Evolutionary conservation across 768 basidiomycete genomes (phyloP).

Genomic region (Boletus huronensis): DNA sequence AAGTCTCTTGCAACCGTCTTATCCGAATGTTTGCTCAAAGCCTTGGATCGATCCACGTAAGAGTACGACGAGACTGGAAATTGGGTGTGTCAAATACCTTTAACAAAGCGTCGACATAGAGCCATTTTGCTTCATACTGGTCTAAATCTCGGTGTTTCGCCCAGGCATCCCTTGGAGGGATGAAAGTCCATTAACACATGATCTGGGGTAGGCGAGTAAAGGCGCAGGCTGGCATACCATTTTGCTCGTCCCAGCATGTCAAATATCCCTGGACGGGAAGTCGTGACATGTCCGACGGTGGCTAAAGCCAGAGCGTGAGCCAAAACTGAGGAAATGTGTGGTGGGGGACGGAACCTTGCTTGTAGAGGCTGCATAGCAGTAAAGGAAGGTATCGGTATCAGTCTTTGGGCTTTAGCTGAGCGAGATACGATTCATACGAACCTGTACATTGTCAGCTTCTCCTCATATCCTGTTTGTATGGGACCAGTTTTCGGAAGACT

Average conservation of each 20-base stretch:
- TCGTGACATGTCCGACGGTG: slow-evolving; percentile 83
- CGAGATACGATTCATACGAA: slow-evolving; percentile 47
- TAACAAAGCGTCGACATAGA: slow-evolving; percentile 84
- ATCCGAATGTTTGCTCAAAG: slow-evolving; percentile 78
- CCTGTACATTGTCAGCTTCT: slow-evolving; percentile 94
- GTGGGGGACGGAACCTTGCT: slow-evolving; percentile 63
- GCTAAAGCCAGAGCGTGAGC: slow-evolving; percentile 43
- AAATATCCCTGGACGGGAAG: slow-evolving; percentile 78
- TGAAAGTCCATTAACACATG: slow-evolving; percentile 19
- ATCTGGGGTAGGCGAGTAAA: slow-evolving; percentile 7
- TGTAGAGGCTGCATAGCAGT: slow-evolving; percentile 66
- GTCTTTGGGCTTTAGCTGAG: background rate
- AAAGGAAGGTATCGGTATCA: slow-evolving; percentile 10
- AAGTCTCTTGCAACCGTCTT: slow-evolving; percentile 73
- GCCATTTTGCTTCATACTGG: slow-evolving; percentile 76
- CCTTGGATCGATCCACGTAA: slow-evolving; percentile 39
- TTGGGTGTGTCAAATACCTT: slow-evolving; percentile 47
- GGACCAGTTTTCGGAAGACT: slow-evolving; percentile 89
- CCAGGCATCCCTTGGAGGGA: slow-evolving; percentile 80
- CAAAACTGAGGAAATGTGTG: background rate
- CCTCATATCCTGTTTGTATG: slow-evolving; percentile 93
- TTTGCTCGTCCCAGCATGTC: slow-evolving; percentile 93
- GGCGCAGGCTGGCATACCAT: slow-evolving; percentile 52
- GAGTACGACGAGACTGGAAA: background rate
- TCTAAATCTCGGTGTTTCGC: slow-evolving; percentile 85